phyloP scores from a whole-genome alignment of 106 monocot species.

The Dendrobium catenatum region DNA sequence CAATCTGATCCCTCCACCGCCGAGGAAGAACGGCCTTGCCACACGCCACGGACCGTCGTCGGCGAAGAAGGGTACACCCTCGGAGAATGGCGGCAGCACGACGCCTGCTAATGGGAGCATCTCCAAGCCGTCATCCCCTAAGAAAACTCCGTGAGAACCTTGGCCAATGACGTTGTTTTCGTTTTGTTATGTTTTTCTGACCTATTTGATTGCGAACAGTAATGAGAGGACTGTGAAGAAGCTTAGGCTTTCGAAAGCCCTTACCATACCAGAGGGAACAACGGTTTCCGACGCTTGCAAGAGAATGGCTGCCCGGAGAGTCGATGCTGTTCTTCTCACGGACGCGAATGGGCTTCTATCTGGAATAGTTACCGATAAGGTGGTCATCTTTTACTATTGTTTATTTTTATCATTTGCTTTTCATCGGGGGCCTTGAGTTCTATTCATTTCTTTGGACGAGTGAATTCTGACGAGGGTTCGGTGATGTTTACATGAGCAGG shows the following conservation, averaged over 20 bases:
- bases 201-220: conserved; percentile 14
- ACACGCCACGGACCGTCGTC: conserved; percentile 30
- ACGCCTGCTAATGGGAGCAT: conserved; percentile 17
- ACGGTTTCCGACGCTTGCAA: conserved; percentile 81
- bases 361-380: conserved; percentile 96
- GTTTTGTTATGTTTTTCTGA: not conserved
- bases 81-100: conserved; percentile 25
- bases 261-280: conserved; percentile 82
- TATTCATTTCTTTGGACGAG: not conserved
- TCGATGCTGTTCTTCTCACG: conserved; percentile 79
- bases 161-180: not conserved
- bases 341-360: conserved; percentile 81
- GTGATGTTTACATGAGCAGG: conserved; percentile 28
- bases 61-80: conserved; percentile 17
- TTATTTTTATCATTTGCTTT: not conserved
- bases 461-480: not conserved
- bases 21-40: conserved; percentile 16
- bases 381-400: conserved; percentile 2
- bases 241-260: conserved; percentile 79
- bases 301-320: conserved; percentile 70
- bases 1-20: conserved; percentile 24
- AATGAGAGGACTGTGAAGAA: conserved; percentile 90
- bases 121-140: conserved; percentile 55
- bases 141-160: conserved; percentile 39
- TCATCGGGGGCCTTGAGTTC: not conserved